phyloP scores from a whole-genome alignment of 202 grass and related monocot species.

The Setaria italica region DNA sequence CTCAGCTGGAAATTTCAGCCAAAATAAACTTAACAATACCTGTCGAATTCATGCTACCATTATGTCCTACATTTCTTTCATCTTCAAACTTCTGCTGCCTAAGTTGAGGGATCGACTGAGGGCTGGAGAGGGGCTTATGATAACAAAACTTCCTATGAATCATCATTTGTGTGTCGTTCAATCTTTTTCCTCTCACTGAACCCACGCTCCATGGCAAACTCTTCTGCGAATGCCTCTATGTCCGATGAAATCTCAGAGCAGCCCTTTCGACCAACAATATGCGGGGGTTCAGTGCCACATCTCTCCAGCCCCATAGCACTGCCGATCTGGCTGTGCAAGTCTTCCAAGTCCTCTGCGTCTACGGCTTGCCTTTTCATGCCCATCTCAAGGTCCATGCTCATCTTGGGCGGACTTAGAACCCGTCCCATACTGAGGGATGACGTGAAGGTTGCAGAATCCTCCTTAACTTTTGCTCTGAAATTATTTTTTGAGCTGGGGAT shows the following conservation, averaged over 20 bases:
- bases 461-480: constrained; percentile 68
- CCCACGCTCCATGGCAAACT: constrained; percentile 55
- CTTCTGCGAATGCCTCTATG: constrained; percentile 58
- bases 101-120: not conserved
- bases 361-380: constrained; percentile 61
- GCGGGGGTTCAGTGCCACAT: constrained; percentile 54
- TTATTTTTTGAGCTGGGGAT: constrained; percentile 68
- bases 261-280: constrained; percentile 56
- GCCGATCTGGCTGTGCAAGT: constrained; percentile 65
- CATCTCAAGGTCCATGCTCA: constrained; percentile 66
- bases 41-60: constrained; percentile 34
- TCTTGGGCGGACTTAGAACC: constrained; percentile 51
- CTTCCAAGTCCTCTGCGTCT: constrained; percentile 65
- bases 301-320: constrained; percentile 58
- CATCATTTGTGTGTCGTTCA: constrained; percentile 28
- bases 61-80: constrained; percentile 21
- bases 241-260: constrained; percentile 61
- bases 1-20: not conserved
- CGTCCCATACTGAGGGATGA: constrained; percentile 49
- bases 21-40: not conserved
- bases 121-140: not conserved
- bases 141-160: constrained; percentile 11
- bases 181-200: constrained; percentile 60
- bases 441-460: constrained; percentile 56
- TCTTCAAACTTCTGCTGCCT: not conserved